Evolutionary conservation across 306 rosid species (phyloP).

Genomic region (Prunus kanzakura): DNA sequence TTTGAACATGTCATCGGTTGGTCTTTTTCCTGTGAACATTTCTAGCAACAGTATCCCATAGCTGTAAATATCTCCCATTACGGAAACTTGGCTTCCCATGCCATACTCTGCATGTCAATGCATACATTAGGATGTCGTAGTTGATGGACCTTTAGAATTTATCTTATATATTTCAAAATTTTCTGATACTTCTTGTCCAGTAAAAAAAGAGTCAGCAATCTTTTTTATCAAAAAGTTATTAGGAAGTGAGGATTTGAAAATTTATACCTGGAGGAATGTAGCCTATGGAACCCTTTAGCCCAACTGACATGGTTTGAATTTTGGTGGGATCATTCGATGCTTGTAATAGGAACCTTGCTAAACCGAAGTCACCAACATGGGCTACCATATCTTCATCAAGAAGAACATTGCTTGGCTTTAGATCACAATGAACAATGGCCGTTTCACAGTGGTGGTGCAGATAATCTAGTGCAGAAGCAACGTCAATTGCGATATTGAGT

Average conservation of each 20-base stretch:
- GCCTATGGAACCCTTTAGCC: background rate
- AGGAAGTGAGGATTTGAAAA: too few relatives aligned
- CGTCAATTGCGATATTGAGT: background rate
- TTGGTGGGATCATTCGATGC: constrained; percentile 10
- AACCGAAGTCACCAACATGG: constrained; percentile 12
- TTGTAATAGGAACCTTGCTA: constrained; percentile 20
- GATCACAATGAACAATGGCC: too few relatives aligned
- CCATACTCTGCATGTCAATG: too few relatives aligned
- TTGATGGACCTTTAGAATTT: too few relatives aligned
- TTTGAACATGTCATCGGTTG: too few relatives aligned
- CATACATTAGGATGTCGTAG: too few relatives aligned
- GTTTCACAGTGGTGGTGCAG: constrained; percentile 28
- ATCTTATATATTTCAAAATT: too few relatives aligned
- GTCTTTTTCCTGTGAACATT: too few relatives aligned
- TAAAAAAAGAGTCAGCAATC: too few relatives aligned
- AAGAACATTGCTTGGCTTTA: too few relatives aligned
- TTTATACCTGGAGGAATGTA: too few relatives aligned
- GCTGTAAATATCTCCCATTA: constrained; percentile 29
- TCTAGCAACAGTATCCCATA: constrained; percentile 18
- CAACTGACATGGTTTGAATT: background rate
- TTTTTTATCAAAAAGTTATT: background rate
- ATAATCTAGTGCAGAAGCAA: constrained; percentile 30
- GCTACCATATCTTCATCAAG: constrained; percentile 18
- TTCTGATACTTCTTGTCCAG: too few relatives aligned
- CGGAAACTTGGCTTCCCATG: constrained; percentile 1